Evolutionary conservation across 2,329 filamentous ascomycete genomes (phyloP), one percentile per base, ranked within the genome.

Genomic region (Metarhizium brunneum): DNA sequence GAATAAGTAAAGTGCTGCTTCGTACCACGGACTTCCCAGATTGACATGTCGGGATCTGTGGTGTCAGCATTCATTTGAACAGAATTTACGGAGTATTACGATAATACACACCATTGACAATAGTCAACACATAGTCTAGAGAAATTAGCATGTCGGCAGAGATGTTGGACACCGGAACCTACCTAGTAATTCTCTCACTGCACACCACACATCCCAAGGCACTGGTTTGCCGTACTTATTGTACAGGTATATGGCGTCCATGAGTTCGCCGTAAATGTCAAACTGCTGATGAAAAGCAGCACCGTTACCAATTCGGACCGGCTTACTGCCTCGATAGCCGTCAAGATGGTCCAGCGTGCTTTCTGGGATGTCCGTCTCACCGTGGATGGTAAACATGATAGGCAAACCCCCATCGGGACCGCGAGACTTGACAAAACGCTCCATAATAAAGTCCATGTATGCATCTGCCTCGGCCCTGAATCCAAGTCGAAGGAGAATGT

Each of bases 301-400:
- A 0, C 85, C 86, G 61, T 92, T 92, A 11, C 88, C 87, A 52
- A 91, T 87, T 2, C 88, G 81, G 25, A 92, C 87, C 0, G 88
- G 88, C 50, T 72, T 78, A 66, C 86, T 90, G 30, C 81, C 79
- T 53, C 83, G 77, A 66, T 91, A 90, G 2, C 88, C 88, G 48
- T 88, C 84, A 2, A 92, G 76, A 61, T 92, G 87, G 55, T 75
- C 68, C 6, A 90, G 76, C 59, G 87, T 86, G 40, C 77, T 64
- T 69, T 90, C 87, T 0, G 87, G 86, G 42, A 91, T 87, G 43
- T 90, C 83, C 1, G 86, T 90, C 48, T 83, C 84, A 50, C 88
- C 88, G 29, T 82, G 78, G 60, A 92, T 90, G 45, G 85, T 88
- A 65, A 91, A 90, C 87, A 92, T 91, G 65, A 92, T 88, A 13